These are phyloP conservation scores for Vigna angularis DNA, from an alignment of 306 rosid species.

Conservation along the genomic window DNA sequence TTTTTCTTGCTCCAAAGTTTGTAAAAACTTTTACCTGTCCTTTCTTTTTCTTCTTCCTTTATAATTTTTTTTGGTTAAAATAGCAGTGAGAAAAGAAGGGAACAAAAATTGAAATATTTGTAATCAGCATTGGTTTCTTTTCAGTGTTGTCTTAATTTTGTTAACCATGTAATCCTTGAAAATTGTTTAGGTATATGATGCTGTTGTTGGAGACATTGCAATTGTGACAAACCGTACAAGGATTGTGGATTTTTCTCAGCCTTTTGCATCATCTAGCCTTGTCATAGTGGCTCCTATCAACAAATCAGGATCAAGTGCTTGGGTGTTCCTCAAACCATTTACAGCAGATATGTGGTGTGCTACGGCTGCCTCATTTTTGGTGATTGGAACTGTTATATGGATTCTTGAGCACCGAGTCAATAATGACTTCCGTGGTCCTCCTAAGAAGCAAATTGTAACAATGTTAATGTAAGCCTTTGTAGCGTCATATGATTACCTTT, in stretches of 20 bases:
- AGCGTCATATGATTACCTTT: constrained; percentile 20
- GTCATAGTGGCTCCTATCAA: constrained; percentile 86
- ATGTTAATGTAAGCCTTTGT: constrained; percentile 67
- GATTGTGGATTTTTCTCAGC: constrained; percentile 94
- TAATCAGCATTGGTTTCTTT: constrained; percentile 13
- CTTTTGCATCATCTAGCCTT: constrained; percentile 82
- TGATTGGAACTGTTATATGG: constrained; percentile 89
- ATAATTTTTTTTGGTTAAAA: not conserved
- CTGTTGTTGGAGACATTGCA: constrained; percentile 94
- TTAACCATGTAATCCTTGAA: constrained; percentile 32
- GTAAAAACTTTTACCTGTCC: not conserved
- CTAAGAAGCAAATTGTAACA: constrained; percentile 78
- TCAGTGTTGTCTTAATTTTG: not conserved
- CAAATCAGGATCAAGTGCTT: constrained; percentile 69
- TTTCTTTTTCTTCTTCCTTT: not conserved
- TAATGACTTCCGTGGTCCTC: constrained; percentile 91
- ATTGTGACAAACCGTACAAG: constrained; percentile 86
- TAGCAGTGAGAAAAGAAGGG: constrained; percentile 14
- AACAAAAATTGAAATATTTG: not conserved
- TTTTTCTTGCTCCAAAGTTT: constrained; percentile 14
- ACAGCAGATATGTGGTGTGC: constrained; percentile 87
- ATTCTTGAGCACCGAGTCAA: constrained; percentile 94
- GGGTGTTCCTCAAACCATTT: constrained; percentile 94
- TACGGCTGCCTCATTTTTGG: constrained; percentile 73
- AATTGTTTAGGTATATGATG: constrained; percentile 75